Evolutionary conservation across 306 rosid genomes (phyloP), one percentile per base, ranked within the genome.

Genomic region (Hippophae gyantsensis): DNA sequence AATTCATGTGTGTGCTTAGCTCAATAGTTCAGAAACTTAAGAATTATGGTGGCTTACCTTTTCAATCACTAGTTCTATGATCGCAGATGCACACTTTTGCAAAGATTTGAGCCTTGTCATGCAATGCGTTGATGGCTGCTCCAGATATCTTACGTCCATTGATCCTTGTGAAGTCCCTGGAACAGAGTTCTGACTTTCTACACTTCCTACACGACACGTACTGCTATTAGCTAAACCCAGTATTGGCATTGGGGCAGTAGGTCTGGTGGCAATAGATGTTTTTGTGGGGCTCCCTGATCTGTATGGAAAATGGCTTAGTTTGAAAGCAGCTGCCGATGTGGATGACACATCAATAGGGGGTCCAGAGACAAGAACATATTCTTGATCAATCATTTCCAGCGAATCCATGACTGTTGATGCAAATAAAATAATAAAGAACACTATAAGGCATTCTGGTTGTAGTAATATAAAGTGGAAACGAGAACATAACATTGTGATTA

Each of bases 331-430:
- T 62, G 82, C 80, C 2, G 84, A 86, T 70, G 90, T 65, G 54
- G 86, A 82, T 14, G 95, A 72, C 68, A 69, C 73, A 57, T 93
- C 97, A 64, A 84, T 65, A 41, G 94, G 83, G 60, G 87, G 84
- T 9, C 95, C 99, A 65, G 89, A 81, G 57, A 93, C 99, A 52
- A 93, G 80, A 70, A 93, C 97, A 79, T 93, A 93, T 72, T 93
- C 99, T 84, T 89, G 99, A 79, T 86, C 99, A 59, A 86, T 84
- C 64, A 77, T 79, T 65, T 84, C 94, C 48, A 82, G 74, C 1
- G 94, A 78, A 73, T 93, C 97, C 5, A 69, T 63, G 70, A 82
- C 97, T 84, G 86, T 60, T 38, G 62, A 79, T 51, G 51, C 14
- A 56, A 38, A 57, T 43, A 18, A 52, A 27, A 56, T 54, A 42